phyloP scores from a whole-genome alignment of 169 alveolate genomes.

The Plasmodium vinckei region DNA sequence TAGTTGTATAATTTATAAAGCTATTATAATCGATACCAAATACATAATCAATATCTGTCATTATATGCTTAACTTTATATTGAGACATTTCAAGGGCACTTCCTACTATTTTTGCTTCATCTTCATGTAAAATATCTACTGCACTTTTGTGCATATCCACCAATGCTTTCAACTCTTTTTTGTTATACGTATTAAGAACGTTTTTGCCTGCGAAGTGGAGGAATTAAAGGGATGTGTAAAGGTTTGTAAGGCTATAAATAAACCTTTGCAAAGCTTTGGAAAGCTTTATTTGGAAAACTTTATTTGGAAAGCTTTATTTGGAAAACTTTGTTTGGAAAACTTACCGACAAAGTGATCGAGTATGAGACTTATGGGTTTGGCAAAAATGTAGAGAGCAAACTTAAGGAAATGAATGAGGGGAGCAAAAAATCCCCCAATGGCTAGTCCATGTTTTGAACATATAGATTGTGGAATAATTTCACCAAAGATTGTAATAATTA shows the following conservation, averaged over 20 bases:
- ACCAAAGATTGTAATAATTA: conserved; percentile 88
- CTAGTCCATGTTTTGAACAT: conserved; percentile 89
- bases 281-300: no score
- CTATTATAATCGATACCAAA: conserved; percentile 79
- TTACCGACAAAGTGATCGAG: conserved; percentile 81
- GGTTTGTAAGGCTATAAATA: no score
- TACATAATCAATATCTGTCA: conserved; percentile 82
- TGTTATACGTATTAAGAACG: conserved; percentile 78
- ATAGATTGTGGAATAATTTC: conserved; percentile 92
- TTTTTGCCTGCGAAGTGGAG: conserved; percentile 31
- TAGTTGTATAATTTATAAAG: conserved; percentile 72
- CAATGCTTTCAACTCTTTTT: conserved; percentile 83
- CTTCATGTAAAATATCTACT: conserved; percentile 79
- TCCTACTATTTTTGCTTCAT: conserved; percentile 83
- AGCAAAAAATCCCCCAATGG: conserved; percentile 88
- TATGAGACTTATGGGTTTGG: conserved; percentile 84
- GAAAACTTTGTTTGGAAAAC: neutral
- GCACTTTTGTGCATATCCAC: conserved; percentile 83
- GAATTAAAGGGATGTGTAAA: no score
- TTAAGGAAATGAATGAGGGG: conserved; percentile 81
- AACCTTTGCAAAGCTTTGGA: no score
- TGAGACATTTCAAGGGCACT: conserved; percentile 80
- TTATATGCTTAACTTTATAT: conserved; percentile 77
- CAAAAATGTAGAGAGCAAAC: conserved; percentile 80
- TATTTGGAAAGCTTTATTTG: no score